phyloP scores from a whole-genome alignment of 345 rosid species.

The Barbarea vulgaris region DNA sequence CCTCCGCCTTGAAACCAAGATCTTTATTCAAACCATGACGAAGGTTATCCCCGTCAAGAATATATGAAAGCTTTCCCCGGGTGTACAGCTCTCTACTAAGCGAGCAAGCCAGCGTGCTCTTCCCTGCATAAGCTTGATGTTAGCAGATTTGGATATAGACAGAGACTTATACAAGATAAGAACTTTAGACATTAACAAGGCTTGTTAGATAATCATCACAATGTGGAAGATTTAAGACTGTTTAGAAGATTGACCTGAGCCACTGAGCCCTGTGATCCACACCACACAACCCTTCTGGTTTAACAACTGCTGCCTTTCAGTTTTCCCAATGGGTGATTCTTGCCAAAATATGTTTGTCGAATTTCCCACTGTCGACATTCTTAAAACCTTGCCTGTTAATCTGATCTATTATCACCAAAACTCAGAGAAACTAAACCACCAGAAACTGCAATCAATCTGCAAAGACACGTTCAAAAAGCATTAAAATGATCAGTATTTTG shows the following conservation, averaged over 20 bases:
- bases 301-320: conserved; percentile 75
- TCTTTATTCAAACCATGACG: conserved; percentile 87
- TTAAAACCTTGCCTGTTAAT: conserved; percentile 19
- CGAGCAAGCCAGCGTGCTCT: conserved; percentile 90
- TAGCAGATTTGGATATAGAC: neutral
- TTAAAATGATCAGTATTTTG: neutral
- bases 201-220: neutral
- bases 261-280: conserved; percentile 97
- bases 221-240: neutral
- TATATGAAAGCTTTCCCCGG: conserved; percentile 73
- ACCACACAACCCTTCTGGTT: conserved; percentile 89
- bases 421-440: conserved; percentile 13
- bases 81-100: conserved; percentile 65
- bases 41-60: conserved; percentile 93
- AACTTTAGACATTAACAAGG: neutral
- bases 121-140: conserved; percentile 52
- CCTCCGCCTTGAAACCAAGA: conserved; percentile 83
- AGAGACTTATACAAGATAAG: neutral
- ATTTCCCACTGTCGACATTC: conserved; percentile 72
- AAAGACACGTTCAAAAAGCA: conserved; percentile 10
- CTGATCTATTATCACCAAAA: conserved; percentile 30
- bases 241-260: conserved; percentile 65
- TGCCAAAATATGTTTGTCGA: conserved; percentile 91
- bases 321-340: conserved; percentile 72
- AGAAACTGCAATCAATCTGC: conserved; percentile 8